Base-by-base conservation (phyloP, 345 rosid genomes). In the Trapa incisa region DNA sequence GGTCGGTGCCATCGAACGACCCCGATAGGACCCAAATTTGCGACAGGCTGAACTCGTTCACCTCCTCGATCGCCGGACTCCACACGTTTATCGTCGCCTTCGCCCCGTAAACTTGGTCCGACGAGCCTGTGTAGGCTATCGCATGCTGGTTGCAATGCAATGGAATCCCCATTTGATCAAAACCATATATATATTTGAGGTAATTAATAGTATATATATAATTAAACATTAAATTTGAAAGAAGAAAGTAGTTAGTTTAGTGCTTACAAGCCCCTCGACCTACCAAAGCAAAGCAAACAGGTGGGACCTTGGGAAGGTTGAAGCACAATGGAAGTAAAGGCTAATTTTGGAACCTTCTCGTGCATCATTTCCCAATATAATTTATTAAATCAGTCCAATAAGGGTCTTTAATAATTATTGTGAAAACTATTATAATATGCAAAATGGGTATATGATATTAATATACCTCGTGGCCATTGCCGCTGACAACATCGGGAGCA, bases 1-100 rank as follows among this genome's bases (percentile, higher is more conserved):
- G 97, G 84, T 95, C 97, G 67, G 95, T 66, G 72, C 96, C 96
- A 75, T 86, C 98, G 73, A 95, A 95, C 56, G 96, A 87, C 66
- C 99, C 97, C 4, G 97, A 94, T 41, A 95, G 85, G 71, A 95
- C 39, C 99, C 99, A 95, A 68, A 95, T 81, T 84, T 95, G 99
- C 0, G 99, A 91, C 15, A 95, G 86, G 76, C 99, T 95, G 79
- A 95, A 91, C 85, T 95, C 98, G 85, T 85, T 89, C 82, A 85
- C 83, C 68, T 78, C 72, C 77, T 87, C 86, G 66, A 91, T 86
- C 60, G 80, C 77, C 33, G 99, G 99, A 76, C 91, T 96, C 99
- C 99, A 95, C 54, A 95, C 97, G 75, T 87, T 95, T 67, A 95
- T 89, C 0, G 97, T 91, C 37, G 97, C 96, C 77, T 75, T 87